Percentiles rank a stretch among this genome's conserved stretches.
These are phyloP conservation scores for Calonectria crousiana DNA, from an alignment of 2,329 filamentous ascomycete species.

Conservation along the genomic window DNA sequence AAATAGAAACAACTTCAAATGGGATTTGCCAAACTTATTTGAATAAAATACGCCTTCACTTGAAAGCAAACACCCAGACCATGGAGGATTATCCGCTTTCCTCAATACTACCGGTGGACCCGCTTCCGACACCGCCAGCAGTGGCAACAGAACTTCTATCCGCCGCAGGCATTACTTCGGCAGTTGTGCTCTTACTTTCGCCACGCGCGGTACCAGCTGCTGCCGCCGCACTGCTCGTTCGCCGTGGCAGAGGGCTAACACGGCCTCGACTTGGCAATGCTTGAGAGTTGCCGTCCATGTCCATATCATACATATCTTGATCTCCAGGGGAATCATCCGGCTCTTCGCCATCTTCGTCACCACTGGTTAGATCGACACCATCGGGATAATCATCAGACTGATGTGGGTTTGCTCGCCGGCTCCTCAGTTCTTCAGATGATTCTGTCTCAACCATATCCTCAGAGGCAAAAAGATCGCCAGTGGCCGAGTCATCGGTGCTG, in stretches of 20 bases:
- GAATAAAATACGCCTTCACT: not conserved
- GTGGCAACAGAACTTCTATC: conserved; percentile 56
- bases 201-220: conserved; percentile 47
- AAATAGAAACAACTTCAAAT: not conserved
- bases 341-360: conserved; percentile 57
- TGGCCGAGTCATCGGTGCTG: conserved; percentile 55
- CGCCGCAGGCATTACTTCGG: conserved; percentile 41
- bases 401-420: conserved; percentile 51
- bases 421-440: conserved; percentile 48
- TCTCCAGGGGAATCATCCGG: conserved; percentile 49
- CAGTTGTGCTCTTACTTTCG: conserved; percentile 48
- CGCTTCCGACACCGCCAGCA: conserved; percentile 54
- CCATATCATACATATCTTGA: conserved; percentile 47
- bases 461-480: conserved; percentile 44
- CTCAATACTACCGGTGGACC: conserved; percentile 52
- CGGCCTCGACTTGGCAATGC: conserved; percentile 34
- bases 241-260: conserved; percentile 23
- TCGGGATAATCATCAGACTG: conserved; percentile 57
- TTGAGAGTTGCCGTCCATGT: conserved; percentile 26
- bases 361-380: conserved; percentile 54
- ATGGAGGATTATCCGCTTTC: conserved; percentile 35
- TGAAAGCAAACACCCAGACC: not conserved
- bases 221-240: conserved; percentile 49
- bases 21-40: conserved; percentile 1
- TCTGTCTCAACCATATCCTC: conserved; percentile 46